A percentile compares a stretch with the other conserved stretches of the same genome.
Conservation (phyloP, 352 stramenopile species). For the Lagenidium sp. region DNA sequence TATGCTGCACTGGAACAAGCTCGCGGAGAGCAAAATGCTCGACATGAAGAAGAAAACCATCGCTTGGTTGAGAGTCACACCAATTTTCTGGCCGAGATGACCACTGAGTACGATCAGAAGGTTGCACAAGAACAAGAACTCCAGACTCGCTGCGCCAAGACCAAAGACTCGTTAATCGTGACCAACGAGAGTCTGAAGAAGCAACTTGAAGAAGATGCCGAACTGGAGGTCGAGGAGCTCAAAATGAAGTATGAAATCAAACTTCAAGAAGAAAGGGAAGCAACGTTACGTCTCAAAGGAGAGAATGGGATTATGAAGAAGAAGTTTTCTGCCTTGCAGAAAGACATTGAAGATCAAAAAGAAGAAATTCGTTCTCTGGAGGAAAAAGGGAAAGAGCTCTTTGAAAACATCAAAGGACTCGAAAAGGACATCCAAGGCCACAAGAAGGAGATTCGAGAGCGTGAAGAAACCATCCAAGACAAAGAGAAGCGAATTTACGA, state of each 20-base stretch:
- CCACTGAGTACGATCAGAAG: slow-evolving; percentile 88
- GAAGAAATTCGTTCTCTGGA: slow-evolving; percentile 90
- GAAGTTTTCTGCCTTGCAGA: slow-evolving; percentile 91
- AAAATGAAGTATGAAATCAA: slow-evolving; percentile 90
- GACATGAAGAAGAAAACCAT: slow-evolving; percentile 72
- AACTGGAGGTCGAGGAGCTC: slow-evolving; percentile 90
- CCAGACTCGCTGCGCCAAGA: slow-evolving; percentile 45
- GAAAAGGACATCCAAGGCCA: slow-evolving; percentile 91
- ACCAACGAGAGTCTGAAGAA: slow-evolving; percentile 87
- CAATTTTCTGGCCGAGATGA: slow-evolving; percentile 87
- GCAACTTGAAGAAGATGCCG: slow-evolving; percentile 91
- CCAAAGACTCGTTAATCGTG: slow-evolving; percentile 67
- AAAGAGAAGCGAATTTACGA: slow-evolving; percentile 97
- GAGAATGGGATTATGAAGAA: slow-evolving; percentile 97
- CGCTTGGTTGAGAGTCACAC: slow-evolving; percentile 72
- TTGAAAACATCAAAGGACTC: slow-evolving; percentile 87
- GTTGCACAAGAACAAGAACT: slow-evolving; percentile 79
- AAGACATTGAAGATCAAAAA: slow-evolving; percentile 93
- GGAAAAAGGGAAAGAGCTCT: slow-evolving; percentile 90
- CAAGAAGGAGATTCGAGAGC: slow-evolving; percentile 90
- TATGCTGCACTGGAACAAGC: slow-evolving; percentile 79
- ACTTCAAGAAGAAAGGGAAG: slow-evolving; percentile 83
- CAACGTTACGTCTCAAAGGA: slow-evolving; percentile 90
- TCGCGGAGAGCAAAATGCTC: slow-evolving; percentile 58
- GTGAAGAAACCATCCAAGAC: slow-evolving; percentile 93